These are phyloP conservation scores for Ophiosphaerella narmari DNA, from an alignment of 2,329 filamentous ascomycete genomes.

Conservation along the genomic window DNA sequence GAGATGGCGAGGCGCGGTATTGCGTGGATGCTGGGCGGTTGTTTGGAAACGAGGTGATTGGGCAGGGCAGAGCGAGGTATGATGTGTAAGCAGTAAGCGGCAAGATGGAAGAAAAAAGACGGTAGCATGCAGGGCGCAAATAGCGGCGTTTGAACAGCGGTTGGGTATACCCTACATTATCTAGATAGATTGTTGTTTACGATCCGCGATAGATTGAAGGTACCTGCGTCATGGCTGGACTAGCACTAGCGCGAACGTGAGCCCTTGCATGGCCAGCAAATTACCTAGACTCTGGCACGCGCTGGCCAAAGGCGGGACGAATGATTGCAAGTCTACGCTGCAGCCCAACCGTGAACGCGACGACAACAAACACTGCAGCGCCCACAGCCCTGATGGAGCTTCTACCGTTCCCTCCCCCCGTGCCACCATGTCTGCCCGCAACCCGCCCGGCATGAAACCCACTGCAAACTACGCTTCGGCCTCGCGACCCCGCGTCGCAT, in stretches of 20 bases:
- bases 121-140: slow-evolving; percentile 6
- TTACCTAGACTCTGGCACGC: slow-evolving; percentile 4
- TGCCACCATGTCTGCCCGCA: slow-evolving; percentile 41
- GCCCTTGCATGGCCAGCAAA: no score
- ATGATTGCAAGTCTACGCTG: slow-evolving; percentile 2
- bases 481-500: slow-evolving; percentile 45
- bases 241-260: slow-evolving; percentile 15
- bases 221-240: slow-evolving; percentile 21
- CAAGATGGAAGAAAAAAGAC: background rate
- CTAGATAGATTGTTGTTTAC: slow-evolving; percentile 1
- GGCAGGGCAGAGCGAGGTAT: slow-evolving; percentile 27
- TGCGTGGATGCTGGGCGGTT: slow-evolving; percentile 89
- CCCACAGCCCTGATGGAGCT: slow-evolving; percentile 31
- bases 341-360: slow-evolving; percentile 22
- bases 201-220: background rate
- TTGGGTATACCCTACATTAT: slow-evolving; percentile 2
- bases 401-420: slow-evolving; percentile 1
- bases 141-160: background rate
- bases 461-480: slow-evolving; percentile 38
- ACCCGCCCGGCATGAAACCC: slow-evolving; percentile 35
- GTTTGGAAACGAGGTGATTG: slow-evolving; percentile 65
- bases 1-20: slow-evolving; percentile 74
- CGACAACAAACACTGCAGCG: slow-evolving; percentile 22
- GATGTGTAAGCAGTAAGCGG: slow-evolving; percentile 22
- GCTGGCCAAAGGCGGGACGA: slow-evolving; percentile 16